A percentile compares a stretch with the other conserved stretches of the same genome.
phyloP scores from a whole-genome alignment of 768 basidiomycete genomes.

The Hericium alpestre region DNA sequence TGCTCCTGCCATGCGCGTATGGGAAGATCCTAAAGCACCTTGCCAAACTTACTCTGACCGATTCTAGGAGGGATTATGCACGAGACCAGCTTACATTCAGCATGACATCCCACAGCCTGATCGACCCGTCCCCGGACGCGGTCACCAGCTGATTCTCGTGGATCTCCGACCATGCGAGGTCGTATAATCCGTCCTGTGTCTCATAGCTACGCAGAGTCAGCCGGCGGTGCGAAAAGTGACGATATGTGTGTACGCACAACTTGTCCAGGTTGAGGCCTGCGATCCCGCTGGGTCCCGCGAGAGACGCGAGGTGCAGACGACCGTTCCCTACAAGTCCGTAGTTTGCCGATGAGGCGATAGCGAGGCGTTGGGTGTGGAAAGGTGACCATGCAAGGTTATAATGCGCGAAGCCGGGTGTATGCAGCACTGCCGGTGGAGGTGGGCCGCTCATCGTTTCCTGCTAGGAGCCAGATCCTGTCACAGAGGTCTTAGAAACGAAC shows the following conservation, averaged over 20 bases:
- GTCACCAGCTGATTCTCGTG: conserved; percentile 91
- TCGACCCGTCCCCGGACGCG: conserved; percentile 82
- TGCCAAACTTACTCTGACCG: conserved; percentile 21
- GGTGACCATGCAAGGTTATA: conserved; percentile 80
- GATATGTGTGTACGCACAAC: conserved; percentile 36
- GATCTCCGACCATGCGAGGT: conserved; percentile 89
- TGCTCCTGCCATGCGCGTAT: conserved; percentile 93
- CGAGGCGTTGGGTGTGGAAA: conserved; percentile 64
- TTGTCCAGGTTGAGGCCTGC: conserved; percentile 49
- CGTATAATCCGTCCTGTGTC: conserved; percentile 82
- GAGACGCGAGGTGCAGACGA: conserved; percentile 59
- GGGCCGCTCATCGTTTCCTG: conserved; percentile 24
- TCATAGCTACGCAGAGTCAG: conserved; percentile 64
- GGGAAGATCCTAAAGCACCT: conserved; percentile 61
- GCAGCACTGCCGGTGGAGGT: conserved; percentile 38
- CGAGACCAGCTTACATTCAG: conserved; percentile 47
- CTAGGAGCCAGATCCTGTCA: background rate
- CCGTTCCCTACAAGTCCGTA: conserved; percentile 96
- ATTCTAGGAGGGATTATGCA: conserved; percentile 4
- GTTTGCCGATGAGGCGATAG: conserved; percentile 79
- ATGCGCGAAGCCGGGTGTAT: conserved; percentile 79
- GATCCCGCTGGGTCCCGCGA: conserved; percentile 36
- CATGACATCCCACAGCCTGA: conserved; percentile 84
- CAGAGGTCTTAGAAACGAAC: too few species aligned
- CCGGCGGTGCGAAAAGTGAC: background rate